Conservation (phyloP, 805 yeast species). For the Wickerhamiella kurtzmanii region DNA sequence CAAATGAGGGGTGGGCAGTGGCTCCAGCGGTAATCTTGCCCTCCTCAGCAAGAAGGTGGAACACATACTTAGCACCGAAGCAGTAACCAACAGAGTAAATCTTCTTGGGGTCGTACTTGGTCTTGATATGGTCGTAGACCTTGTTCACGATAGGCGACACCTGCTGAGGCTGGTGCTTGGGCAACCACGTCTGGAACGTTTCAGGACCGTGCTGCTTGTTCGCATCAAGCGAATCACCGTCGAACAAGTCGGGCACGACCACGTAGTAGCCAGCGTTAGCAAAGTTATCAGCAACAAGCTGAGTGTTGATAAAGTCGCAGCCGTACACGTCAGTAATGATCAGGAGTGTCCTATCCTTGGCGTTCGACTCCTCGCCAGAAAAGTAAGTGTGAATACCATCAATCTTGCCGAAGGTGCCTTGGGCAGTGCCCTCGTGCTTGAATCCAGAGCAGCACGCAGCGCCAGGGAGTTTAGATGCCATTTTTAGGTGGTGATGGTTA, state of each 20-base stretch:
- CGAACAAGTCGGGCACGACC: conserved; percentile 61
- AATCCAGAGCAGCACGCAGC: conserved; percentile 25
- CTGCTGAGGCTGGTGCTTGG: conserved; percentile 36
- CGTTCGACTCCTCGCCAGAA: conserved; percentile 34
- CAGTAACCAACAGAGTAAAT: conserved; percentile 55
- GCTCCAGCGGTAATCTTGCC: conserved; percentile 44
- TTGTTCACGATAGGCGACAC: conserved; percentile 37
- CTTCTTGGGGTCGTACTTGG: conserved; percentile 34
- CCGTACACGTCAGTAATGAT: conserved; percentile 59
- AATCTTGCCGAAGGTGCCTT: conserved; percentile 18
- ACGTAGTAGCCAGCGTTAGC: conserved; percentile 53
- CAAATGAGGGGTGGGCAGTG: conserved; percentile 73
- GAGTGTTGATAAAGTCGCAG: conserved; percentile 39
- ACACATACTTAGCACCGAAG: conserved; percentile 63
- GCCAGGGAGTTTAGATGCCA: conserved; percentile 25
- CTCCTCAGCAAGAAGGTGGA: conserved; percentile 34
- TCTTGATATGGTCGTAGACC: conserved; percentile 34
- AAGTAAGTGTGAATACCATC: conserved; percentile 33
- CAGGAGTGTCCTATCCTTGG: conserved; percentile 40
- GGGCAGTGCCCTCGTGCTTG: conserved; percentile 21
- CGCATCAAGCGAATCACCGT: conserved; percentile 36
- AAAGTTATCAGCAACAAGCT: conserved; percentile 37
- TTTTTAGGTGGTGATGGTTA: neutral
- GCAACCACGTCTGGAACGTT: conserved; percentile 35
- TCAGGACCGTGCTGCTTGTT: conserved; percentile 3